Percentiles rank a stretch among this genome's conserved stretches.
These are phyloP conservation scores for Xenoacremonium recifei DNA, from an alignment of 2,329 filamentous ascomycete species.

Conservation along the genomic window DNA sequence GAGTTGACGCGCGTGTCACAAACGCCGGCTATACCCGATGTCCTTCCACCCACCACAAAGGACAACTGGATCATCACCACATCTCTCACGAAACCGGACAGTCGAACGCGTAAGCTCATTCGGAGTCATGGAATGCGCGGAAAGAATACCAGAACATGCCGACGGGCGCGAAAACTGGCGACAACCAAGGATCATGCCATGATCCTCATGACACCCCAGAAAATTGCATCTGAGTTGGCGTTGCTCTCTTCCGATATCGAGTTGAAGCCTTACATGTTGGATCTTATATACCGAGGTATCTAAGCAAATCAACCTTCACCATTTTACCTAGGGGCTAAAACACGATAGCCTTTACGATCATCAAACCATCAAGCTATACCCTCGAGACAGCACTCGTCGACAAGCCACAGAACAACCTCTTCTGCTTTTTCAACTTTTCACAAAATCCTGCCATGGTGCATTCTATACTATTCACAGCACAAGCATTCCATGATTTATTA, in stretches of 20 bases:
- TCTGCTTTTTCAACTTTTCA: slow-evolving; percentile 19
- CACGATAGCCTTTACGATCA: slow-evolving; percentile 7
- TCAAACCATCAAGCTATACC: slow-evolving; percentile 20
- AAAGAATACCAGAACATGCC: slow-evolving; percentile 19
- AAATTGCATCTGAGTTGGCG: slow-evolving; percentile 13
- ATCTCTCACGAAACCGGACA: slow-evolving; percentile 18
- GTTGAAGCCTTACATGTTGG: slow-evolving; percentile 12
- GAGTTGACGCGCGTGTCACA: no score
- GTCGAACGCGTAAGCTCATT: slow-evolving; percentile 21
- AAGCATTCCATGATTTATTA: slow-evolving; percentile 20
- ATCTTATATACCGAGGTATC: slow-evolving; percentile 11
- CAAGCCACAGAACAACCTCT: slow-evolving; percentile 7
- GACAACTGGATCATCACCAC: slow-evolving; percentile 21
- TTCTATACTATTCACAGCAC: slow-evolving; percentile 21
- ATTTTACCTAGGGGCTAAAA: not conserved
- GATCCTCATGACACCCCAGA: slow-evolving; percentile 2
- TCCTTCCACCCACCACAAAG: no score
- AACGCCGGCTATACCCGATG: no score
- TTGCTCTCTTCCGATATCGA: slow-evolving; percentile 4
- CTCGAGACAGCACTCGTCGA: slow-evolving; percentile 12
- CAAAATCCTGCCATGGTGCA: slow-evolving; percentile 21
- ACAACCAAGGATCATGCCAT: no score
- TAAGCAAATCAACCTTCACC: not conserved
- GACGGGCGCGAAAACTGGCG: slow-evolving; percentile 5
- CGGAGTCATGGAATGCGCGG: slow-evolving; percentile 29